phyloP scores from a whole-genome alignment of 768 basidiomycete species.

The Kwoniella shandongensis region DNA sequence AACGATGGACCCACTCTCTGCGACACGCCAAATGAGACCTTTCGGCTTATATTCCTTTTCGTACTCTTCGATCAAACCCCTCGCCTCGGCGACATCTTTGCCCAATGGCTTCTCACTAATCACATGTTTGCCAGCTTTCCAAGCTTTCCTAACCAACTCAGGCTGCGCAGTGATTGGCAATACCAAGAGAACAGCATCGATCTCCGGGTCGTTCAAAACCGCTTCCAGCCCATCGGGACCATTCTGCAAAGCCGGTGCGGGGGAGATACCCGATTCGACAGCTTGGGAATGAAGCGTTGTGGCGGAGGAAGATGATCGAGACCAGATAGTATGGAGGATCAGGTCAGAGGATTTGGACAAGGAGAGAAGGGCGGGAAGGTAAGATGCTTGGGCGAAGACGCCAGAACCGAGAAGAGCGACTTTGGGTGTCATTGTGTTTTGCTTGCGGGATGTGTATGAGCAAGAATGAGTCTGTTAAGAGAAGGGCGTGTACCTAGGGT shows the following conservation, averaged over 20 bases:
- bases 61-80: constrained; percentile 67
- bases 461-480: too few relatives aligned
- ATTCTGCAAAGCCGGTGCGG: constrained; percentile 9
- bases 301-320: constrained; percentile 66
- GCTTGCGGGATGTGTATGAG: too few relatives aligned
- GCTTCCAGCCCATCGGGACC: constrained; percentile 41
- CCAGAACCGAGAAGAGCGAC: constrained; percentile 80
- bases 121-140: constrained; percentile 76
- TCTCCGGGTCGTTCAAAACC: constrained; percentile 68
- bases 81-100: constrained; percentile 65
- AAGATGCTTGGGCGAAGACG: constrained; percentile 61
- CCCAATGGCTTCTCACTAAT: constrained; percentile 85
- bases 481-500: too few relatives aligned
- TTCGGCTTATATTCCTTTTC: constrained; percentile 65
- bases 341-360: constrained; percentile 60
- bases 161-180: constrained; percentile 78
- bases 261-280: constrained; percentile 55
- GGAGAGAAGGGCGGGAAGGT: constrained; percentile 69
- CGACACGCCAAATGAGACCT: constrained; percentile 74
- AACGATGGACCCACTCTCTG: constrained; percentile 64
- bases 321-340: constrained; percentile 72
- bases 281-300: constrained; percentile 53
- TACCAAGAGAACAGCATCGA: constrained; percentile 70
- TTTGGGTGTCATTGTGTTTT: constrained; percentile 14
- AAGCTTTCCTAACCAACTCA: constrained; percentile 60